Evolutionary conservation across 1,284 basidiomycete species (phyloP), one percentile per base, ranked within the genome.

Genomic region (Porodaedalea pini): DNA sequence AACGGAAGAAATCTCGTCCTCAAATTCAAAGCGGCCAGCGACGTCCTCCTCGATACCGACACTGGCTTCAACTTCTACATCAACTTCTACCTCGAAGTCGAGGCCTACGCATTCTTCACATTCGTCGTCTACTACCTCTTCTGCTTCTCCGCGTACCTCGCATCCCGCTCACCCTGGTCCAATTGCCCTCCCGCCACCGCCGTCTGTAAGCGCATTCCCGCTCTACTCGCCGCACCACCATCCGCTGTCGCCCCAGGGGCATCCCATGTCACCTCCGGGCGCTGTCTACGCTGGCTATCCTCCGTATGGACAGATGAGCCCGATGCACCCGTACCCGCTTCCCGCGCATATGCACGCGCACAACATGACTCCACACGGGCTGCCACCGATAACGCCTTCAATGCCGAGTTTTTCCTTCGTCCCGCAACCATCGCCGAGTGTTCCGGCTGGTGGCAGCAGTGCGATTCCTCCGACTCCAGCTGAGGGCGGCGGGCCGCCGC

Each of bases 381-480:
- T 88, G 7, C 86, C 86, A 19, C 85, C 86, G 1, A 87, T 90
- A 54, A 90, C 88, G 25, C 87, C 87, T 1, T 85, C 83, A 62
- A 90, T 90, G 88, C 87, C 87, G 4, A 78, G 85, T 8, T 90
- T 90, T 70, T 81, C 78, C 21, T 89, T 89, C 69, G 71, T 80
- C 39, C 76, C 78, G 40, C 80, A 82, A 41, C 70, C 64, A 39
- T 69, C 65, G 21, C 68, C 71, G 2, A 64, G 47, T 19, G 50
- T 32, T 15, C n/a, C 32, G n/a, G 27, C 31, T 11, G 57, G 57
- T 13, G 52, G 57, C 5, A 58, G 51, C 29, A 54, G 57, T 27
- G 57, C 52, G 44, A 58, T 58, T 0, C 52, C 57, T 23, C 51
- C 57, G 10, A 54, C 57, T 1, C 57, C 57, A 4, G 51, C 51